These are phyloP conservation scores for Phytophthora niederhauseri DNA, from an alignment of 352 stramenopile genomes.

Conservation along the genomic window DNA sequence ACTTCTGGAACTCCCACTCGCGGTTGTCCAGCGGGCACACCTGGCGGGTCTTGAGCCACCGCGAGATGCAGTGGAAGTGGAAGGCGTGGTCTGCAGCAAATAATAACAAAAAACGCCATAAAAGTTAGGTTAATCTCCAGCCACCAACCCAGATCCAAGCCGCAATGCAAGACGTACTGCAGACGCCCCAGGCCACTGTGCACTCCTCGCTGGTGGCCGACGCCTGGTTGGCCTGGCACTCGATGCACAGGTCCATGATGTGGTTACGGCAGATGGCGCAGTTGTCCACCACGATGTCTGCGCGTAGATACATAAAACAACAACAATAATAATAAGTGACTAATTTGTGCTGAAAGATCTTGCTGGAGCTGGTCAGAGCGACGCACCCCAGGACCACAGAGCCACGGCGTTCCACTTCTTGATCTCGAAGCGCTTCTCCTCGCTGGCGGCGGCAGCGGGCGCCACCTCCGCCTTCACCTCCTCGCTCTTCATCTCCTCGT, in stretches of 20 bases:
- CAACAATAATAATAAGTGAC: background rate
- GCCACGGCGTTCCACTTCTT: constrained; percentile 99
- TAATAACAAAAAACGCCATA: constrained; percentile 15
- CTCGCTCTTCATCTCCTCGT: constrained; percentile 77
- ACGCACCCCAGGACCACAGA: constrained; percentile 98
- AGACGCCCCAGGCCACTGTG: constrained; percentile 88
- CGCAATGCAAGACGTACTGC: constrained; percentile 63
- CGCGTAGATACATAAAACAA: constrained; percentile 1
- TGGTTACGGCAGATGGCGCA: constrained; percentile 99
- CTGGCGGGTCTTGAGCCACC: constrained; percentile 98
- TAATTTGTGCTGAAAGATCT: constrained; percentile 24
- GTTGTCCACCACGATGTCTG: constrained; percentile 91
- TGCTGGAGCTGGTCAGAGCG: background rate
- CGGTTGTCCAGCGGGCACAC: constrained; percentile 99
- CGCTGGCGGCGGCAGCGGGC: constrained; percentile 21
- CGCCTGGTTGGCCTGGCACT: constrained; percentile 97
- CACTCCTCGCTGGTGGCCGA: constrained; percentile 90
- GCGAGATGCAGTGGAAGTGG: constrained; percentile 99
- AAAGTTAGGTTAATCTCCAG: constrained; percentile 1
- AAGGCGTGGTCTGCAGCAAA: constrained; percentile 96
- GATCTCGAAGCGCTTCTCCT: constrained; percentile 98
- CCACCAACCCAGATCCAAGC: background rate
- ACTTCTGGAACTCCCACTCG: constrained; percentile 99
- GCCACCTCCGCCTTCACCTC: constrained; percentile 37
- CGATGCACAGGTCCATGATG: constrained; percentile 99